Conservation (phyloP, 352 stramenopile genomes). For the Pseudoperonospora humuli region DNA sequence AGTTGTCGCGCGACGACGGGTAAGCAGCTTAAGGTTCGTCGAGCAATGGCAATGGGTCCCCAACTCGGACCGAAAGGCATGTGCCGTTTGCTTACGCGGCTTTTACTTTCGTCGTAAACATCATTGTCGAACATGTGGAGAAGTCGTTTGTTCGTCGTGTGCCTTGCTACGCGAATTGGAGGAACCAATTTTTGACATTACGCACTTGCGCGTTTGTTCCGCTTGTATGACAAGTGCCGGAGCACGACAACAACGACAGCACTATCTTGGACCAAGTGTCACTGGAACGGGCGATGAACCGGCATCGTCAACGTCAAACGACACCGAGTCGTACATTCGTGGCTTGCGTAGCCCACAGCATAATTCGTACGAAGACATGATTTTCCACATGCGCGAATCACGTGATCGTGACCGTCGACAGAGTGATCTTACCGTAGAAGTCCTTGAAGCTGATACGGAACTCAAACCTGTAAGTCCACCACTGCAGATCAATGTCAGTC, state of each 20-base stretch:
- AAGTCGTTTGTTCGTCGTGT: slow-evolving; percentile 67
- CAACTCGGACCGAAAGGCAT: slow-evolving; percentile 62
- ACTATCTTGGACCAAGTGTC: slow-evolving; percentile 6
- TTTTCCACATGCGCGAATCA: slow-evolving; percentile 48
- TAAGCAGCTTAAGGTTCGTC: slow-evolving; percentile 62
- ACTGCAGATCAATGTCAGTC: slow-evolving; percentile 10
- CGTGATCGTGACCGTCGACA: slow-evolving; percentile 35
- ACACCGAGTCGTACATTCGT: slow-evolving; percentile 46
- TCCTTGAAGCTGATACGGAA: slow-evolving; percentile 21
- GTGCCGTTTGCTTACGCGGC: slow-evolving; percentile 54
- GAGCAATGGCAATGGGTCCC: slow-evolving; percentile 77
- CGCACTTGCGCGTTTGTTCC: slow-evolving; percentile 54
- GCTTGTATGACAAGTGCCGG: slow-evolving; percentile 44
- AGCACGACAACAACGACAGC: slow-evolving; percentile 14
- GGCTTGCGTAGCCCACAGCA: slow-evolving; percentile 40
- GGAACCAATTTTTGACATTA: slow-evolving; percentile 62
- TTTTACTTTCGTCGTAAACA: slow-evolving; percentile 76
- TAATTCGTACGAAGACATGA: slow-evolving; percentile 52
- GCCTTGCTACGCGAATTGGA: slow-evolving; percentile 51
- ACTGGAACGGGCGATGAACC: slow-evolving; percentile 25
- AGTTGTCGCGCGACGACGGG: slow-evolving; percentile 52
- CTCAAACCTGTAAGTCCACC: slow-evolving; percentile 11
- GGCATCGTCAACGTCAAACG: slow-evolving; percentile 42
- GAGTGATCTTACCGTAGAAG: slow-evolving; percentile 28
- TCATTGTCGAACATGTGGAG: slow-evolving; percentile 59